Conservation (phyloP, 768 basidiomycete genomes). For the Nevesoporus exiguus region DNA sequence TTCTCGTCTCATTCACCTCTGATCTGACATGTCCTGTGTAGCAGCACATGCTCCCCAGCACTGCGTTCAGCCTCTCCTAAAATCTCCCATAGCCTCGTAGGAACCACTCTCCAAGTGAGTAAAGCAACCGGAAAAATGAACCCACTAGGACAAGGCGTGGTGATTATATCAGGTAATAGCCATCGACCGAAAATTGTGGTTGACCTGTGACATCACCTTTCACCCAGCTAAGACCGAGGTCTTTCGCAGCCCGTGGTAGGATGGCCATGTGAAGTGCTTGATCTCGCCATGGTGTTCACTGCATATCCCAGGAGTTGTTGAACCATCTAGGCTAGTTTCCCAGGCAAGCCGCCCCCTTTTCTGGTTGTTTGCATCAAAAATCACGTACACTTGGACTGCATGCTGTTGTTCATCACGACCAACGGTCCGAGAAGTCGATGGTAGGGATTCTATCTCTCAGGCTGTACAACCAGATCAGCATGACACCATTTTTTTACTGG, state of each 20-base stretch:
- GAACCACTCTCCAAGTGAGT: conserved; percentile 1
- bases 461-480: conserved; percentile 18
- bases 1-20: conserved; percentile 12
- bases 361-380: conserved; percentile 15
- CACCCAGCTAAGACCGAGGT: conserved; percentile 21
- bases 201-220: conserved; percentile 18
- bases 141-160: not conserved
- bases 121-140: conserved; percentile 9
- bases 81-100: conserved; percentile 4
- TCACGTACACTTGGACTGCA: conserved; percentile 25
- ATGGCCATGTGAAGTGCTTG: conserved; percentile 16
- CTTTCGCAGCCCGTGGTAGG: conserved; percentile 17
- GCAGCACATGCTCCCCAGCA: conserved; percentile 23
- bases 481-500: conserved; percentile 5
- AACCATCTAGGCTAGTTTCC: conserved; percentile 17
- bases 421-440: conserved; percentile 7
- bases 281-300: conserved; percentile 7
- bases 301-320: conserved; percentile 4
- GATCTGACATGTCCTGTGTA: conserved; percentile 24
- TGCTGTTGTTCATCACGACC: conserved; percentile 6
- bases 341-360: conserved; percentile 19
- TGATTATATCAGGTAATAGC: conserved; percentile 5
- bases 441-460: conserved; percentile 23
- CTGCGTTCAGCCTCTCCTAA: conserved; percentile 4
- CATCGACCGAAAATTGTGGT: conserved; percentile 1